Conservation (phyloP, 768 basidiomycete genomes). For the Lactarius indigo region DNA sequence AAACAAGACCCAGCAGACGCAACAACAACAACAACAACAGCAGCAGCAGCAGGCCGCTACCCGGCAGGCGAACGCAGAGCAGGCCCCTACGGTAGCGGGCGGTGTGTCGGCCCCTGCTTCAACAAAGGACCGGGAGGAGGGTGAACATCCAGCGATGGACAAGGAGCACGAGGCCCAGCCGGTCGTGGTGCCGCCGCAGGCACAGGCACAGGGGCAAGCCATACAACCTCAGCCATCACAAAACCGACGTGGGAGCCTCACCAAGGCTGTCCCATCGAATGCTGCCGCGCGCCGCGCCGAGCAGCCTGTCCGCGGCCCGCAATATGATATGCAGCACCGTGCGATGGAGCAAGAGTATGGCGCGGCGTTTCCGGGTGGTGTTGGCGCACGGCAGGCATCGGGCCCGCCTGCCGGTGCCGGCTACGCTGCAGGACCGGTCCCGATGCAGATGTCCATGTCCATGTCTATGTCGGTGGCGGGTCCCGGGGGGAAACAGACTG, state of each 20-base stretch:
- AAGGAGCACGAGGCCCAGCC: slow-evolving; percentile 44
- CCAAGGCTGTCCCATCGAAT: slow-evolving; percentile 54
- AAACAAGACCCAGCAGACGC: slow-evolving; percentile 75
- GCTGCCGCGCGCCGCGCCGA: slow-evolving; percentile 63
- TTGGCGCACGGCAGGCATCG: slow-evolving; percentile 1
- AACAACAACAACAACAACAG: slow-evolving; percentile 32
- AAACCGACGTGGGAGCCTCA: slow-evolving; percentile 53
- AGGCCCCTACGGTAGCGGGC: slow-evolving; percentile 28
- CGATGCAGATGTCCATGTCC: slow-evolving; percentile 8
- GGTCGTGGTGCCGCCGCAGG: slow-evolving; percentile 16
- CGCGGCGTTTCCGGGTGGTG: slow-evolving; percentile 27
- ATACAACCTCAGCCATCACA: slow-evolving; percentile 38
- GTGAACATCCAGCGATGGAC: slow-evolving; percentile 39
- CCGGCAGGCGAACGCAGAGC: slow-evolving; percentile 23
- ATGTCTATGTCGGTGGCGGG: neutral
- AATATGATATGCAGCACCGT: slow-evolving; percentile 92
- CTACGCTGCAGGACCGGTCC: slow-evolving; percentile 28
- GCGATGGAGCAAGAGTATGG: slow-evolving; percentile 89
- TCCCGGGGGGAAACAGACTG: slow-evolving; percentile 34
- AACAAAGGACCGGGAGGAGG: slow-evolving; percentile 32
- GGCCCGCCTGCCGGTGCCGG: slow-evolving; percentile 8
- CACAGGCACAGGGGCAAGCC: slow-evolving; percentile 26
- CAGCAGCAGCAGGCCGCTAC: slow-evolving; percentile 20
- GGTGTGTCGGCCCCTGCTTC: slow-evolving; percentile 11
- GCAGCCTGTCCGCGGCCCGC: slow-evolving; percentile 82